Evolutionary conservation across 2,329 filamentous ascomycete genomes (phyloP), one percentile per base, ranked within the genome.

Genomic region (Paecilomyces sp.): DNA sequence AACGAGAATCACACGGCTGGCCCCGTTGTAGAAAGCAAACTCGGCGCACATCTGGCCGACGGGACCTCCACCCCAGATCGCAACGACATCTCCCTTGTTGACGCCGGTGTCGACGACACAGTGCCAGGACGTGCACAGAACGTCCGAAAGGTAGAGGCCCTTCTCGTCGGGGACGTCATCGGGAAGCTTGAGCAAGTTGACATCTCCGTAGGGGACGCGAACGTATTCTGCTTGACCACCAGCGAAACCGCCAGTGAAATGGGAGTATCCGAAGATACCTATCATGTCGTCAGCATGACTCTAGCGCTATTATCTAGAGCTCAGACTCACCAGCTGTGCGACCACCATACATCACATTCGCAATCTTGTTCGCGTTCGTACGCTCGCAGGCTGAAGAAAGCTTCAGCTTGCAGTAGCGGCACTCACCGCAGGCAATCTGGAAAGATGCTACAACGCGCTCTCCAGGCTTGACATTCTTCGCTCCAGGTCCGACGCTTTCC

Each of bases 181-280:
- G 1, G 92, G 91, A 5, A 96, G 84, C 67, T 88, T 85, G 12
- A 96, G 80, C 24, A 96, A 79, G 69, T 96, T 96, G 61, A 91
- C 86, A 66, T 94, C 89, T 30, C 86, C 91, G 31, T 87, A 84
- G 0, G 92, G 91, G 7, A 95, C 90, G 7, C 91, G 84, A 0
- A 92, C 88, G 68, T 91, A 96, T 75, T 96, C 92, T 3, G 91
- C 89, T 74, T 96, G 92, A 0, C 91, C 91, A 55, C 92, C 91
- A 0, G 91, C 90, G 70, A 93, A 96, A 0, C 92, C 92, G 6
- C 91, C 91, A 0, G 89, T 92, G 70, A 96, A 90, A 59, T 79
- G 88, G 2, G 85, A 86, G 68, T 89, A 90, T 1, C 88, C 87
- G 67, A 90, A 89, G 64, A 90, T 86, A 18, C 86, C 73, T 70